phyloP scores from a whole-genome alignment of 352 stramenopile species.

The Phytophthora melonis region DNA sequence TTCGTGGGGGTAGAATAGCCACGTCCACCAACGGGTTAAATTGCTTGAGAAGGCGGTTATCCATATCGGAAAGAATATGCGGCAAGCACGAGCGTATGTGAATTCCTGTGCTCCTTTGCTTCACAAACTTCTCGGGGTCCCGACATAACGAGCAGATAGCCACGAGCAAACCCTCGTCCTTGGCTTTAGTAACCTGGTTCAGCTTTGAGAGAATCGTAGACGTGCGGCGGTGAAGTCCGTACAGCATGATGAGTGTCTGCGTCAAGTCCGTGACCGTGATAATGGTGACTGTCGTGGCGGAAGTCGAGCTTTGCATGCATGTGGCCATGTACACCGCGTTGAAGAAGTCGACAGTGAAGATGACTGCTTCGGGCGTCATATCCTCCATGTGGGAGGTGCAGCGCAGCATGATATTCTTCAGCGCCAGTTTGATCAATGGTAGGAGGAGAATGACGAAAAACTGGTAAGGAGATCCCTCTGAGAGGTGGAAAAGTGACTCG shows the following conservation, averaged over 20 bases:
- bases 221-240: constrained; percentile 6
- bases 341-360: constrained; percentile 35
- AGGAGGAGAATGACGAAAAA: constrained; percentile 19
- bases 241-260: constrained; percentile 11
- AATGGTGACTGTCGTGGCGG: background rate
- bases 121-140: background rate
- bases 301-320: constrained; percentile 24
- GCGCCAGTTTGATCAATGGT: constrained; percentile 28
- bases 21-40: background rate
- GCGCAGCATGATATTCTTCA: constrained; percentile 24
- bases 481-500: constrained; percentile 2
- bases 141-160: background rate
- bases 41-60: background rate
- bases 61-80: background rate
- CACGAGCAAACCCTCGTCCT: background rate
- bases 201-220: background rate
- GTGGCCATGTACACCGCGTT: constrained; percentile 23
- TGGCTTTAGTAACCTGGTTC: background rate
- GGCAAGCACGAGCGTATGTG: constrained; percentile 7
- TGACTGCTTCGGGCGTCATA: constrained; percentile 16
- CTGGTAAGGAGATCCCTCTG: constrained; percentile 3
- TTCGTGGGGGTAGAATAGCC: background rate
- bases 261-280: constrained; percentile 4
- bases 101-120: background rate
- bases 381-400: constrained; percentile 21